A percentile compares a stretch with the other conserved stretches of the same genome.
phyloP scores from a whole-genome alignment of 495 filamentous ascomycete genomes.

The Hypoxylon cercidicola region DNA sequence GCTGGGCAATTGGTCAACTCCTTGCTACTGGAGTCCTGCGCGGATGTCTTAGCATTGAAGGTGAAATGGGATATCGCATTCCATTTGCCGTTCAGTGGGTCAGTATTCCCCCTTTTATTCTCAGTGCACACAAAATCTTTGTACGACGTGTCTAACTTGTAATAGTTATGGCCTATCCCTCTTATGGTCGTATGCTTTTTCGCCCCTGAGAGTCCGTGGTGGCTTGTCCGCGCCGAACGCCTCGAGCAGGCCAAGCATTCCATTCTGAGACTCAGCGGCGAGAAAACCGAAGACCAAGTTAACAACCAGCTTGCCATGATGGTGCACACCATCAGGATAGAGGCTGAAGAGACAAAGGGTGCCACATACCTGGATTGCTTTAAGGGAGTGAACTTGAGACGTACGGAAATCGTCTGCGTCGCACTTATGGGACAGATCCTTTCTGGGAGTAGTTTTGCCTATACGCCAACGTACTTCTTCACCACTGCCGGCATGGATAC shows the following conservation, averaged over 20 bases:
- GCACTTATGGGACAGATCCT: slow-evolving; percentile 75
- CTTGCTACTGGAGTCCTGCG: slow-evolving; percentile 71
- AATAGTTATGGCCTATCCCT: slow-evolving; percentile 57
- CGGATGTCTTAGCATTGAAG: slow-evolving; percentile 60
- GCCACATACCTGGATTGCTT: slow-evolving; percentile 74
- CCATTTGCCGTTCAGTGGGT: slow-evolving; percentile 70
- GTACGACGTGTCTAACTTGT: neutral
- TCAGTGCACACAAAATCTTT: neutral
- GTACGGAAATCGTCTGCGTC: slow-evolving; percentile 72
- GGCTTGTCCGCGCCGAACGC: slow-evolving; percentile 70
- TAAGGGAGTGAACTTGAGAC: slow-evolving; percentile 68
- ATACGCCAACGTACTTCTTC: slow-evolving; percentile 75
- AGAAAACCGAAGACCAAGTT: slow-evolving; percentile 57
- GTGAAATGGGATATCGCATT: slow-evolving; percentile 76
- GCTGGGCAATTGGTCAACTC: slow-evolving; percentile 75
- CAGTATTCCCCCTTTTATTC: neutral
- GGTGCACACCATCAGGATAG: slow-evolving; percentile 71
- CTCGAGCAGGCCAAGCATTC: slow-evolving; percentile 58
- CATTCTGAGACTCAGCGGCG: slow-evolving; percentile 65
- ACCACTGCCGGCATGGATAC: slow-evolving; percentile 67
- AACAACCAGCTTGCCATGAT: slow-evolving; percentile 76
- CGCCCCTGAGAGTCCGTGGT: slow-evolving; percentile 78
- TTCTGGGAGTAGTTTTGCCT: slow-evolving; percentile 71
- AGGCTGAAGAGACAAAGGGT: slow-evolving; percentile 62
- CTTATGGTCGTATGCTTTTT: slow-evolving; percentile 67